Base-by-base conservation (phyloP, 441 rosid genomes). In the Mallotus repandus region DNA sequence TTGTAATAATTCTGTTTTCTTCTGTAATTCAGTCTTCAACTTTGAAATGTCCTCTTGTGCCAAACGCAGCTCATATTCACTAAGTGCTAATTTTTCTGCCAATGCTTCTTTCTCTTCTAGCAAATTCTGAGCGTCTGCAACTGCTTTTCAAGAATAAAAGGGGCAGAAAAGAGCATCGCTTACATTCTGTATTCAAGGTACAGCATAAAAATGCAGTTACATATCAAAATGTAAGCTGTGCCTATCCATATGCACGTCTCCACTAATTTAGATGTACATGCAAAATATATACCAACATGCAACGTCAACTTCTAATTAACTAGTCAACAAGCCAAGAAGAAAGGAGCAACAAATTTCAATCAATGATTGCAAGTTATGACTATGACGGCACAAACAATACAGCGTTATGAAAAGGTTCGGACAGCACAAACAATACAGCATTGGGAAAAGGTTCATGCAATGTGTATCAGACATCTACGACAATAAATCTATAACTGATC, bases 71-170 rank as follows among this genome's bases (percentile, higher is more conserved):
- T 92, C 97, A 69, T 92, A 94, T 74, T 92, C 92, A 69, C 90
- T 81, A 46, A 94, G 83, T 61, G 99, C 94, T 79, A 94, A 71
- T 77, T 89, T 94, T 84, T 91, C 98, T 70, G 82, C 86, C 41
- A 85, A 77, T 61, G 90, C 89, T 83, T 88, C 97, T 81, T 89
- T 92, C 87, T 92, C 98, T 86, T 86, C 91, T 62, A 89, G 84
- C 84, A 94, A 88, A 77, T 83, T 88, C 81, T 94, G 99, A 56
- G 97, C 98, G 72, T 94, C 99, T 32, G 90, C 92, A 82, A 85
- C 99, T 94, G 97, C 80, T 83, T 83, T 68, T 73, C 50, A 66
- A 68, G 59, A 59, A 79, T 64, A 45, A 64, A 72, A 69, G 66
- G 63, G 35, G 29, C 64, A 55, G 32, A 67, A 50, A 59, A 81